Base-by-base conservation (phyloP, 176 grass and related monocot genomes). In the Guadua angustifolia region DNA sequence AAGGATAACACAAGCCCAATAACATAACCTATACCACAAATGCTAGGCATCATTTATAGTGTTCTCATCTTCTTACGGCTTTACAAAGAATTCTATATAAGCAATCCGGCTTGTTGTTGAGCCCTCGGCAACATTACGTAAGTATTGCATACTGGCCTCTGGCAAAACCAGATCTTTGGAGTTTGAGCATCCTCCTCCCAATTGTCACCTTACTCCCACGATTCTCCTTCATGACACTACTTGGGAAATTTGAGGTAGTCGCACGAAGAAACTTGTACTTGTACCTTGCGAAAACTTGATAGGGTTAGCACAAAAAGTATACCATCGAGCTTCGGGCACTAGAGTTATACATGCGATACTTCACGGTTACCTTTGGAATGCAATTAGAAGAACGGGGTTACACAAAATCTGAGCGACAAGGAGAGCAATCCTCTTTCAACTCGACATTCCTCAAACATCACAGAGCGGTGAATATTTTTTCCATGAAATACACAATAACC, bases 111-210 rank as follows among this genome's bases (percentile, higher is more conserved):
- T 94, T 49, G 90, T 19, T 92, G 89, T 38, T 86, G 88, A 58
- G 71, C 40, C 84, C 86, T 45, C 84, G 25, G 69, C 45, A 88
- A 87, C 90, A 55, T 69, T 85, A 38, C 85, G 85, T n/a, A 78
- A 73, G 62, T 94, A 87, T 32, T 75, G 88, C 63, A 83, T 80
- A 62, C 89, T 80, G 78, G 47, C 62, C 90, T 92, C 91, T 16
- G 93, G n/a, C n/a, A n/a, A 95, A 87, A 96, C 88, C 24, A 99
- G 75, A 69, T 99, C 78, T n/a, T n/a, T 99, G 93, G 79, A 99
- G 79, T 89, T 99, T 99, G 19, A 95, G 89, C 91, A 99, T 94
- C 73, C 93, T 91, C 83, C 87, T 92, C 52, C 96, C 93, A 21
- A 95, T 89, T 4, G 88, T 87, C 46, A 92, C 86, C 75, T 94